Evolutionary conservation across 1,284 basidiomycete genomes (phyloP).

Genomic region (Athelia psychrophila): DNA sequence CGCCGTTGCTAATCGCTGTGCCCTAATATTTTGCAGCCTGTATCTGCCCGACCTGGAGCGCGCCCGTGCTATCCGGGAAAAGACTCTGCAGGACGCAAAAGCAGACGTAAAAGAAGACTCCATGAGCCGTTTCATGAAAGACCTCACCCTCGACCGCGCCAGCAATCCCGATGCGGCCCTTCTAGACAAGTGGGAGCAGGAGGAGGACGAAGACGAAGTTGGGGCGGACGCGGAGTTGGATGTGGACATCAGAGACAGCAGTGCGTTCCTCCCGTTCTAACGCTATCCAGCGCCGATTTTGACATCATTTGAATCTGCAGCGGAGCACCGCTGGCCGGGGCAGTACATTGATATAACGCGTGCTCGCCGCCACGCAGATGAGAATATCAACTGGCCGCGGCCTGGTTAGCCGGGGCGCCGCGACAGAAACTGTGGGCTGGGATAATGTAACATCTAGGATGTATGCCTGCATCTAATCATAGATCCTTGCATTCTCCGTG

Average conservation of each 20-base stretch:
- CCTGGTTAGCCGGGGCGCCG: constrained; percentile 33
- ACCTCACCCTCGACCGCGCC: constrained; percentile 74
- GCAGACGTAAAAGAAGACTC: constrained; percentile 52
- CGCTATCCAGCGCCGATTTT: constrained; percentile 3
- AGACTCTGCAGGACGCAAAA: constrained; percentile 66
- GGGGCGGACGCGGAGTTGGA: constrained; percentile 56
- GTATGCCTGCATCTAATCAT: no score
- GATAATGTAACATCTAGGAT: no score
- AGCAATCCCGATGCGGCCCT: constrained; percentile 52
- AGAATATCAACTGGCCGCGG: constrained; percentile 63
- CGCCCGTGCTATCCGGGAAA: constrained; percentile 58
- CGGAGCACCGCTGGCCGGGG: constrained; percentile 63
- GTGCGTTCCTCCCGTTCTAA: constrained; percentile 38
- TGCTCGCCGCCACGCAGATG: constrained; percentile 45
- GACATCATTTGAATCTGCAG: constrained; percentile 29
- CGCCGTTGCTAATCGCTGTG: constrained; percentile 3
- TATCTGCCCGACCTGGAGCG: constrained; percentile 90
- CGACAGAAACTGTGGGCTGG: no score
- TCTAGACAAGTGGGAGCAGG: constrained; percentile 56
- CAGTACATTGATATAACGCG: constrained; percentile 70
- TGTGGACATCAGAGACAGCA: constrained; percentile 62
- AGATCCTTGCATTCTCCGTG: no score
- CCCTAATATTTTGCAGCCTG: constrained; percentile 65
- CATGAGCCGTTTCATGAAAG: constrained; percentile 80
- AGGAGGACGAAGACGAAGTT: constrained; percentile 60